These are phyloP conservation scores for Plasmodium ovale DNA, from an alignment of 169 alveolate species.

Conservation along the genomic window DNA sequence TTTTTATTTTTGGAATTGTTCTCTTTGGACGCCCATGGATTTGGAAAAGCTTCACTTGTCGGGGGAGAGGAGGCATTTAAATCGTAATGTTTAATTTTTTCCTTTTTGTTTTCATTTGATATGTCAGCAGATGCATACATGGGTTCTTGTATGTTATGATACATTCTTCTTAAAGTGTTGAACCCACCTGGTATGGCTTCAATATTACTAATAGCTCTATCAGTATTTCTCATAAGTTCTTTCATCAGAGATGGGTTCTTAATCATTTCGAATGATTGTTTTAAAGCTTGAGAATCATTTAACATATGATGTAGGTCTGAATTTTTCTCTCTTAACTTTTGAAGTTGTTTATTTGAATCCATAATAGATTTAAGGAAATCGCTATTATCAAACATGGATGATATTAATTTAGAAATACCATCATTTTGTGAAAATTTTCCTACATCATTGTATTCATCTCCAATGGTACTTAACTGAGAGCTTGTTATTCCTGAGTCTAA, in stretches of 20 bases:
- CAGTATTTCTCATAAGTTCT: slow-evolving; percentile 87
- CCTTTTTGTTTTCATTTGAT: slow-evolving; percentile 39
- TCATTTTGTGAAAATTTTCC: slow-evolving; percentile 40
- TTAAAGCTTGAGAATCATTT: slow-evolving; percentile 82
- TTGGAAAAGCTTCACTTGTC: slow-evolving; percentile 74
- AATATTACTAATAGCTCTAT: slow-evolving; percentile 85
- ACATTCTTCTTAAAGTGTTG: slow-evolving; percentile 85
- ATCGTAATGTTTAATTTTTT: slow-evolving; percentile 54
- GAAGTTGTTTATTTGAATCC: slow-evolving; percentile 72
- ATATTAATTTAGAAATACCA: slow-evolving; percentile 61
- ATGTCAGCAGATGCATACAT: slow-evolving; percentile 70
- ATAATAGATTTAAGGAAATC: slow-evolving; percentile 70
- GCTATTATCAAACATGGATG: slow-evolving; percentile 68
- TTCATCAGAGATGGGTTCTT: slow-evolving; percentile 85
- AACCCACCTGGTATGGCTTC: slow-evolving; percentile 89
- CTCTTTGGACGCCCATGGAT: slow-evolving; percentile 75
- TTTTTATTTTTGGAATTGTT: slow-evolving; percentile 7
- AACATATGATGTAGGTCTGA: slow-evolving; percentile 80
- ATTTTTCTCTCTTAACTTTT: slow-evolving; percentile 72
- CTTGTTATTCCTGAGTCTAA: slow-evolving; percentile 74
- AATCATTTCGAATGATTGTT: slow-evolving; percentile 83
- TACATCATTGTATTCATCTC: slow-evolving; percentile 69
- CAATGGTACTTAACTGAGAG: slow-evolving; percentile 69
- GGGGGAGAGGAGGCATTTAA: slow-evolving; percentile 75
- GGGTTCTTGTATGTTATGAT: slow-evolving; percentile 85